These are phyloP conservation scores for Dryas alaskensis DNA, from an alignment of 306 rosid genomes.

Conservation along the genomic window DNA sequence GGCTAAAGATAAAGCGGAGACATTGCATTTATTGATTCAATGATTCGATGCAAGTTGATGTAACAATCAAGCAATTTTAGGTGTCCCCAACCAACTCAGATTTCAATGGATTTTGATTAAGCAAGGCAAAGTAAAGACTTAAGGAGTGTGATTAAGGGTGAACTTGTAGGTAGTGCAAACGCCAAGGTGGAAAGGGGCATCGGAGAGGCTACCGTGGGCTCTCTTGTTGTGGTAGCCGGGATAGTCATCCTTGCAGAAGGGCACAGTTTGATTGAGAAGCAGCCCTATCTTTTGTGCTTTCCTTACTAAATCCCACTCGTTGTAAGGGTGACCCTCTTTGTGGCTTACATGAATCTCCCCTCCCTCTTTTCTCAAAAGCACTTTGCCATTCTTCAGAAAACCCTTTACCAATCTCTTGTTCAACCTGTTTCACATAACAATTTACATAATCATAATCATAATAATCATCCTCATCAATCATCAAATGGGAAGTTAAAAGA, in stretches of 20 bases:
- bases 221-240: constrained; percentile 78
- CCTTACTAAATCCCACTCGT: constrained; percentile 60
- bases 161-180: constrained; percentile 63
- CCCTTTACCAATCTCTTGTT: constrained; percentile 72
- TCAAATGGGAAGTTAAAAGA: background rate
- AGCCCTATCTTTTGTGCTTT: constrained; percentile 64
- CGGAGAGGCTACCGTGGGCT: constrained; percentile 56
- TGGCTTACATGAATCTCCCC: constrained; percentile 74
- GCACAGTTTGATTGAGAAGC: constrained; percentile 35
- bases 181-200: constrained; percentile 51
- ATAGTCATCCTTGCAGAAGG: constrained; percentile 52
- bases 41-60: too few relatives aligned
- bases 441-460: background rate
- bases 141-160: constrained; percentile 25
- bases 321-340: constrained; percentile 75
- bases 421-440: constrained; percentile 39
- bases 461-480: background rate
- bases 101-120: too few relatives aligned
- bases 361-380: constrained; percentile 46
- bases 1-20: too few relatives aligned
- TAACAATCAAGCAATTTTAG: too few relatives aligned
- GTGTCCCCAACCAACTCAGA: too few relatives aligned
- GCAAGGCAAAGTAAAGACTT: background rate
- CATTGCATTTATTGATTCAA: too few relatives aligned
- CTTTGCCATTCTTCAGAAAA: constrained; percentile 56